Base-by-base conservation (phyloP, 768 basidiomycete genomes). In the Tulasnella sp. region DNA sequence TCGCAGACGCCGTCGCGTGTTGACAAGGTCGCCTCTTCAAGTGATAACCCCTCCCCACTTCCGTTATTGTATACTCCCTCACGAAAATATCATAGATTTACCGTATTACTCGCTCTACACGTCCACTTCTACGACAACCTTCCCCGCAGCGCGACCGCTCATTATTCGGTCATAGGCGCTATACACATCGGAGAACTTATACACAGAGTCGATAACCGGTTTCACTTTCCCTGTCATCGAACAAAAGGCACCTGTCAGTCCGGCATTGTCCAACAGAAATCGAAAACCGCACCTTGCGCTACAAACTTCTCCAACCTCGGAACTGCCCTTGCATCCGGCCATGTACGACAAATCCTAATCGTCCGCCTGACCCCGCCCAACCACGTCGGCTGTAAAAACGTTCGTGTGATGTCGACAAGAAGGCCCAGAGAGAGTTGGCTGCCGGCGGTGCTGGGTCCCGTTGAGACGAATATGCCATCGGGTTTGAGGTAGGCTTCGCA, bases 91-190 rank as follows among this genome's bases (percentile, higher is more conserved):
- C n/a, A n/a, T n/a, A n/a, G n/a, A n/a, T n/a, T n/a, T n/a, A n/a
- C n/a, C n/a, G n/a, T n/a, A n/a, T n/a, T n/a, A n/a, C n/a, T n/a
- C n/a, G n/a, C n/a, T n/a, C n/a, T 58, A 58, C 35, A 46, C 45
- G 27, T 40, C 41, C 8, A 62, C 39, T n/a, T 65, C 45, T 9
- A 86, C 74, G 2, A 85, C 72, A 2, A 87, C 74, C 65, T 86
- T 86, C 0, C 86, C 86, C 3, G 72, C 76, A 1, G 81, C 78
- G 17, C 76, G 71, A 4, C 71, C 67, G 0, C 76, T 74, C 74
- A 80, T 70, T 6, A 83, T 64, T 49, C 74, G 71, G 11, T 82
- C 80, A 63, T 83, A 88, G 0, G 84, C 86, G 57, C 76, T 68
- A 51, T 76, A 65, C 2, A 67, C 77, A 4, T 83, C 78, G 32